Evolutionary conservation across 306 rosid species (phyloP).

Genomic region (Lithocarpus polystachyus): DNA sequence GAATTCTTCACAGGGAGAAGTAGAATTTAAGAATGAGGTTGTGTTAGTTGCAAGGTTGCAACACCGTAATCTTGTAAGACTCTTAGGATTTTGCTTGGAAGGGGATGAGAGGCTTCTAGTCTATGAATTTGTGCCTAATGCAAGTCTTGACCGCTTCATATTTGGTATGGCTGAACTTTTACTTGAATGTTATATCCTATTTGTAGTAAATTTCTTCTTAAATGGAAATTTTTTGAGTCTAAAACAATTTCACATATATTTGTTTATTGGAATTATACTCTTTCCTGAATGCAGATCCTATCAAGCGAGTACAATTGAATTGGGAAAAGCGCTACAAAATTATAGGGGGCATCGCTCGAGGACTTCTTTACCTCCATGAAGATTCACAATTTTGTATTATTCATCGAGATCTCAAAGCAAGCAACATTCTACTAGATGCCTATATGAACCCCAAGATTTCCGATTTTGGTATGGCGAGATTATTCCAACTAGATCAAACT

Average conservation of each 20-base stretch:
- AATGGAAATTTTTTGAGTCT: neutral
- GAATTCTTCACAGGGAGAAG: constrained; percentile 13
- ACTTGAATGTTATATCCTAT: neutral
- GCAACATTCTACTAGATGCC: constrained; percentile 12
- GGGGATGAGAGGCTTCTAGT: neutral
- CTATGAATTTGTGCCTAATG: constrained; percentile 11
- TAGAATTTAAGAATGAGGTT: constrained; percentile 25
- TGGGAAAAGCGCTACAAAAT: constrained; percentile 17
- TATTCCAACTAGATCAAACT: neutral
- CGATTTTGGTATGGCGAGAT: neutral
- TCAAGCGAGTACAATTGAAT: neutral
- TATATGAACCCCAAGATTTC: neutral
- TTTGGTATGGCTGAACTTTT: neutral
- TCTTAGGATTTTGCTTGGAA: constrained; percentile 16
- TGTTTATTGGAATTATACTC: neutral
- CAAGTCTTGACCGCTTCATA: constrained; percentile 8
- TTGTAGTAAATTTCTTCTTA: neutral
- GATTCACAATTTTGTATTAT: neutral
- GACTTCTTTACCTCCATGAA: neutral
- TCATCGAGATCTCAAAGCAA: neutral
- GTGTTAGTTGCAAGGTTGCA: constrained; percentile 15
- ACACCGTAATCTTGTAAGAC: constrained; percentile 18
- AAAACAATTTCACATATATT: neutral
- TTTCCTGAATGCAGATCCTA: neutral
- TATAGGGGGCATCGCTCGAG: neutral